A percentile compares a stretch with the other conserved stretches of the same genome.
phyloP scores from a whole-genome alignment of 164 flowering plant species.

The Cinnamomum micranthum region DNA sequence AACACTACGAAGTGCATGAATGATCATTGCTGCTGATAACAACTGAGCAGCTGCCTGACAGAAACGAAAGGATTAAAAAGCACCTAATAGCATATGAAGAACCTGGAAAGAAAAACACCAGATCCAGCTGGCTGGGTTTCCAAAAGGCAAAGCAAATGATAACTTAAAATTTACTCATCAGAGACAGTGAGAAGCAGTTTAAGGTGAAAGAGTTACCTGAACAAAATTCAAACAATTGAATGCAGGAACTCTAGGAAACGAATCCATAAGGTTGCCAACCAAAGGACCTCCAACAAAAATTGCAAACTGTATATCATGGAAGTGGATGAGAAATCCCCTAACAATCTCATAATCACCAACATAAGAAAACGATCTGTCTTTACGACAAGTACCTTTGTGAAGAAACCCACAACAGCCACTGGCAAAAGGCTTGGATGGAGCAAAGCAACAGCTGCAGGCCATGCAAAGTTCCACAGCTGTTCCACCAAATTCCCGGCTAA shows the following conservation, averaged over 20 bases:
- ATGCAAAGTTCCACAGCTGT: constrained; percentile 96
- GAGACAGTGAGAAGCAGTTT: background rate
- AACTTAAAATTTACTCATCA: background rate
- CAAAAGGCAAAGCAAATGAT: background rate
- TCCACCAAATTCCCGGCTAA: constrained; percentile 84
- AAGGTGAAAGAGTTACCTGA: constrained; percentile 50
- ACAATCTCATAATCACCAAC: background rate
- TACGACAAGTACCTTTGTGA: constrained; percentile 52
- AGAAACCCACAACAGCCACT: constrained; percentile 87
- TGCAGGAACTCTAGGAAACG: constrained; percentile 76
- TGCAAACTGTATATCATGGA: constrained; percentile 52
- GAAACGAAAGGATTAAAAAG: constrained; percentile 12
- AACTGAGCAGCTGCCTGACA: constrained; percentile 90
- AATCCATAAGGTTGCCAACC: constrained; percentile 88
- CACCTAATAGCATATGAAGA: background rate
- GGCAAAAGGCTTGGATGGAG: constrained; percentile 95
- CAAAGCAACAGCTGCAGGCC: constrained; percentile 97
- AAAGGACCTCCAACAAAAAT: constrained; percentile 81
- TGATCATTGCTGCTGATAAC: constrained; percentile 85
- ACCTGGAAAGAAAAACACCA: background rate
- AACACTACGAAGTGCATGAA: constrained; percentile 55
- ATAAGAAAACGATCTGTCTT: background rate
- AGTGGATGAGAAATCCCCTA: background rate
- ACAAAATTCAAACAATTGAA: constrained; percentile 64
- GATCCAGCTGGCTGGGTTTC: background rate